Evolutionary conservation across 495 filamentous ascomycete species (phyloP).

Genomic region (Entonaema liquescens): DNA sequence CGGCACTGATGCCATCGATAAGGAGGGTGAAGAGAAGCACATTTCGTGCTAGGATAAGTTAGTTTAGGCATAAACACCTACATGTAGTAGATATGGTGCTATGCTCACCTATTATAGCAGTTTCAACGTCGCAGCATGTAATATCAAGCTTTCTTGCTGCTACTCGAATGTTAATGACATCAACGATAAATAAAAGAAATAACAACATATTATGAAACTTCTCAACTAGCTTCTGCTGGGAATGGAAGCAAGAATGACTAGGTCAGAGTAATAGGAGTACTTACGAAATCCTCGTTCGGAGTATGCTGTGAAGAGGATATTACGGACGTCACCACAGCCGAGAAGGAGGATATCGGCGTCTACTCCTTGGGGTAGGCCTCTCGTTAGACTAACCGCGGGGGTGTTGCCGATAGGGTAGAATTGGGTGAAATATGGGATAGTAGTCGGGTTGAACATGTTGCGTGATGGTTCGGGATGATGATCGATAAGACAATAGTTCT

Average conservation of each 20-base stretch:
- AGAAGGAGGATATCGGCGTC: slow-evolving; percentile 47
- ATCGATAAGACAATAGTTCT: neutral
- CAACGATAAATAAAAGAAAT: neutral
- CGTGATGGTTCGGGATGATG: neutral
- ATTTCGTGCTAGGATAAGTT: slow-evolving; percentile 42
- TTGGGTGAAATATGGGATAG: slow-evolving; percentile 1
- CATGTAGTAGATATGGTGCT: neutral
- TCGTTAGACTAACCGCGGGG: slow-evolving; percentile 43
- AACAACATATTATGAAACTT: neutral
- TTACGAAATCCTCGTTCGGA: slow-evolving; percentile 36
- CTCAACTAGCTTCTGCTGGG: neutral
- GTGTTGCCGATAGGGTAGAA: slow-evolving; percentile 46
- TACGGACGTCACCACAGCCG: slow-evolving; percentile 46
- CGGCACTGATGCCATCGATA: slow-evolving; percentile 27
- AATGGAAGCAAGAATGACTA: neutral
- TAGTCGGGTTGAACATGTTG: slow-evolving; percentile 29
- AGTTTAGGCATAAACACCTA: neutral
- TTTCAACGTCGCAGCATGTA: slow-evolving; percentile 45
- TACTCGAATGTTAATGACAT: slow-evolving; percentile 12
- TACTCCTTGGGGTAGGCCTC: slow-evolving; percentile 39
- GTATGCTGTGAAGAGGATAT: slow-evolving; percentile 46
- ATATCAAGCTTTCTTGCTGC: slow-evolving; percentile 42
- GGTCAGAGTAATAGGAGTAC: neutral
- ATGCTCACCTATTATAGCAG: slow-evolving; percentile 40
- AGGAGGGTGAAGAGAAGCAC: slow-evolving; percentile 44